Percentiles rank a stretch among this genome's conserved stretches.
These are phyloP conservation scores for Meyerozyma carpophila DNA, from an alignment of 1,139 yeast genomes.

Conservation along the genomic window DNA sequence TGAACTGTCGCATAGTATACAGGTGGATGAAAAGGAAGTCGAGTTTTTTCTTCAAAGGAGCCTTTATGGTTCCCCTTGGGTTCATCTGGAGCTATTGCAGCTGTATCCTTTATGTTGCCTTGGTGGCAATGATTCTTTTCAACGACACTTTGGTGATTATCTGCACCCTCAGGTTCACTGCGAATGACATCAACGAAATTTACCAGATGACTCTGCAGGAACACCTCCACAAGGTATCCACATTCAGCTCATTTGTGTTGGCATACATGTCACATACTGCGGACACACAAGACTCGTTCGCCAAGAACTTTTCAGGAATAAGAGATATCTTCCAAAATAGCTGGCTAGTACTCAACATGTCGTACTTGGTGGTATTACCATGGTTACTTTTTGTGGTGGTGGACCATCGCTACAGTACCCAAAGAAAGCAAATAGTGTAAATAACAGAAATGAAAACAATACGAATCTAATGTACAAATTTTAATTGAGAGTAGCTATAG, in stretches of 20 bases:
- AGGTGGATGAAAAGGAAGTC: not conserved
- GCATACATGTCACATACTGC: slow-evolving; percentile 13
- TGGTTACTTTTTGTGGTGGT: not conserved
- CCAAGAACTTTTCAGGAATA: not conserved
- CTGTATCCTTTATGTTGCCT: slow-evolving; percentile 11
- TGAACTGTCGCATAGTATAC: not conserved
- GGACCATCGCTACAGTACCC: not conserved
- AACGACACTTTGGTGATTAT: slow-evolving; percentile 21
- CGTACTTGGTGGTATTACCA: not conserved
- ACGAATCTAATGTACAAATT: too few relatives aligned
- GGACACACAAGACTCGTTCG: not conserved
- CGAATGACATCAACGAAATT: slow-evolving; percentile 4
- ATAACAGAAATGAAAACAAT: not conserved
- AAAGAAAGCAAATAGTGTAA: not conserved
- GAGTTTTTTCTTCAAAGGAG: not conserved
- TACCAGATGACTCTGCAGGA: not conserved
- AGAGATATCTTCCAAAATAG: not conserved
- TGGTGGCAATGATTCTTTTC: slow-evolving; percentile 13
- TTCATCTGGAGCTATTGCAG: slow-evolving; percentile 22
- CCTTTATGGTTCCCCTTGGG: not conserved
- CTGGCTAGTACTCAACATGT: slow-evolving; percentile 1
- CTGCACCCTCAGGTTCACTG: slow-evolving; percentile 8
- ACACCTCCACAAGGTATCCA: slow-evolving; percentile 8
- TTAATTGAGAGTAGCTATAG: too few relatives aligned
- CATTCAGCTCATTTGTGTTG: slow-evolving; percentile 15